A percentile compares a stretch with the other conserved stretches of the same genome.
These are phyloP conservation scores for Pneumocystis sp. DNA, from an alignment of 1,139 yeast genomes.

Conservation along the genomic window DNA sequence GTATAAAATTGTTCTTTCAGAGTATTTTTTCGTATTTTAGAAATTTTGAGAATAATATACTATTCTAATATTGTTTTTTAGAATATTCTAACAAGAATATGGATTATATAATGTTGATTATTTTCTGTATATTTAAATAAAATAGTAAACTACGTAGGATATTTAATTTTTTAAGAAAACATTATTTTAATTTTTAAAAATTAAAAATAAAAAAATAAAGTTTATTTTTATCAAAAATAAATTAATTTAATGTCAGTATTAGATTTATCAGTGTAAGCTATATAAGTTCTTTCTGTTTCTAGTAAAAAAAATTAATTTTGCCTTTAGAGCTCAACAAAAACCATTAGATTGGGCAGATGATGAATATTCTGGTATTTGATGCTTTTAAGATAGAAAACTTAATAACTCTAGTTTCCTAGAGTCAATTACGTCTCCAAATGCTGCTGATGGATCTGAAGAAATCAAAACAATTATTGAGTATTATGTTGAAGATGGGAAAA, in stretches of 20 bases:
- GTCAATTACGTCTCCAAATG: neutral
- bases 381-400: neutral
- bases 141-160: neutral
- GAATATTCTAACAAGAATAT: too few relatives aligned
- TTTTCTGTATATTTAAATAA: neutral
- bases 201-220: neutral
- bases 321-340: neutral
- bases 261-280: neutral
- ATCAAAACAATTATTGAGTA: slow-evolving; percentile 76
- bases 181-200: neutral
- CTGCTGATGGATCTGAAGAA: slow-evolving; percentile 28
- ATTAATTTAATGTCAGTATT: neutral
- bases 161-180: neutral
- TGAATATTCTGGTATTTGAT: neutral
- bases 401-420: neutral
- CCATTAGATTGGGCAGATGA: neutral
- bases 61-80: too few relatives aligned
- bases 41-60: too few relatives aligned
- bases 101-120: too few relatives aligned
- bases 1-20: too few relatives aligned
- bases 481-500: slow-evolving; percentile 58
- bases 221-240: neutral
- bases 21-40: too few relatives aligned
- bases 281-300: neutral
- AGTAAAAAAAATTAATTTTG: neutral